These are phyloP conservation scores for Scheffersomyces lignosus DNA, from an alignment of 805 yeast species.

Conservation along the genomic window DNA sequence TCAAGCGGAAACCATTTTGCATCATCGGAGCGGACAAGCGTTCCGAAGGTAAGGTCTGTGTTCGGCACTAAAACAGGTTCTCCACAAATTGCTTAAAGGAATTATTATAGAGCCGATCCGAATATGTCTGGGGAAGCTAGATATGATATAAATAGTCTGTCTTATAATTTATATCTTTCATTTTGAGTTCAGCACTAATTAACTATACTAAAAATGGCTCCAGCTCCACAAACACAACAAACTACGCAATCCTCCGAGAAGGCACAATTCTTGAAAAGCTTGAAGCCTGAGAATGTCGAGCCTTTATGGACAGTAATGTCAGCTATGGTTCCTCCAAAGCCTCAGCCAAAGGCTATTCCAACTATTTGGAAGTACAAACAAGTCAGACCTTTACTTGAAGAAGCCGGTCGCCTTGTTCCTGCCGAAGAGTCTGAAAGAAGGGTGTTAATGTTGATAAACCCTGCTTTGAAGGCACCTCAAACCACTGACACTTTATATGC, in stretches of 20 bases:
- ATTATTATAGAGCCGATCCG: too few species aligned
- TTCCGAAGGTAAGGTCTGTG: too few species aligned
- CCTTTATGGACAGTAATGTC: slow-evolving; percentile 13
- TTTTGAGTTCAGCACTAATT: too few species aligned
- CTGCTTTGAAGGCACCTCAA: slow-evolving; percentile 11
- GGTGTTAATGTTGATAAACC: slow-evolving; percentile 12
- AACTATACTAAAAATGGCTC: neutral
- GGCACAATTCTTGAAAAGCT: slow-evolving; percentile 8
- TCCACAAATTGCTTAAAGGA: too few species aligned
- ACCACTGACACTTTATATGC: slow-evolving; percentile 15
- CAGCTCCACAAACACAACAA: neutral
- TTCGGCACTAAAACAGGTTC: too few species aligned
- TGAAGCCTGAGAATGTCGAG: slow-evolving; percentile 9
- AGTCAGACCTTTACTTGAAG: slow-evolving; percentile 10
- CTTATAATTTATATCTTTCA: too few species aligned
- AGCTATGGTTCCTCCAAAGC: slow-evolving; percentile 13
- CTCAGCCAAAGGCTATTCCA: slow-evolving; percentile 12
- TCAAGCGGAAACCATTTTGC: too few species aligned
- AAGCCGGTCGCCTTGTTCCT: slow-evolving; percentile 12
- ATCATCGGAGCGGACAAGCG: too few species aligned
- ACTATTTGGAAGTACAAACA: slow-evolving; percentile 10
- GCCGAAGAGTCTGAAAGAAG: slow-evolving; percentile 13
- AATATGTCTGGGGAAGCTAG: too few species aligned
- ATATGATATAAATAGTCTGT: too few species aligned
- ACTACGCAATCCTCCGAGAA: neutral